Evolutionary conservation across 2,329 filamentous ascomycete genomes (phyloP), one percentile per base, ranked within the genome.

Genomic region (Pestalotiopsis sp.): DNA sequence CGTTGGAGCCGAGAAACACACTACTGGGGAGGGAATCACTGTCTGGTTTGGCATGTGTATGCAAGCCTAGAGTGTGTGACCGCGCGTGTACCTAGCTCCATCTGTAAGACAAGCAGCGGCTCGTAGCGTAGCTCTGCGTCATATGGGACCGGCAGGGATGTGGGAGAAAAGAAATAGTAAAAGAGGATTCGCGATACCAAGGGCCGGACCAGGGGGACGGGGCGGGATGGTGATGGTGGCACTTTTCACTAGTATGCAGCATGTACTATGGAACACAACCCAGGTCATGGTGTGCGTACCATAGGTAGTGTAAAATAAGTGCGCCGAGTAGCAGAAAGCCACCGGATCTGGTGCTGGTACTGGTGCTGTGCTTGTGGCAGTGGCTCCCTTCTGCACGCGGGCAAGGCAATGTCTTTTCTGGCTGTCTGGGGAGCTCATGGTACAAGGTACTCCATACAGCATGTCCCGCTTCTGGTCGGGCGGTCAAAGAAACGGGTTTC

Each of bases 61-160:
- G 74, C 72, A 76, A 74, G 75, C 74, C 71, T 72, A 73, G 72
- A 72, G 77, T 76, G 73, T 72, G 73, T 75, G 73, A 71, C 72
- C 71, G 68, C 73, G 73, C 74, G 73, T 75, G 71, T 76, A 70
- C 74, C 73, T 74, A 70, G 73, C 75, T 76, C 77, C 74, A 74
- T 76, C 70, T 76, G 75, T 77, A 77, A 76, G 76, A 77, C 75
- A 73, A 36, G 61, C 41, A 64, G 75, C 74, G 75, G 75, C 71
- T 74, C 72, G 73, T 74, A 71, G 75, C 74, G 73, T 74, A 71
- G 75, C 74, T 75, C 77, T 78, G 77, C 77, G 77, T 79, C 77
- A 78, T 76, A 76, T 78, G 77, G 77, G 75, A 75, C 75, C 74
- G 75, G 74, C 76, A 78, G 77, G 77, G 77, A 77, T 79, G 73